These are phyloP conservation scores for Clathrus columnatus DNA, from an alignment of 768 basidiomycete genomes.

Conservation along the genomic window DNA sequence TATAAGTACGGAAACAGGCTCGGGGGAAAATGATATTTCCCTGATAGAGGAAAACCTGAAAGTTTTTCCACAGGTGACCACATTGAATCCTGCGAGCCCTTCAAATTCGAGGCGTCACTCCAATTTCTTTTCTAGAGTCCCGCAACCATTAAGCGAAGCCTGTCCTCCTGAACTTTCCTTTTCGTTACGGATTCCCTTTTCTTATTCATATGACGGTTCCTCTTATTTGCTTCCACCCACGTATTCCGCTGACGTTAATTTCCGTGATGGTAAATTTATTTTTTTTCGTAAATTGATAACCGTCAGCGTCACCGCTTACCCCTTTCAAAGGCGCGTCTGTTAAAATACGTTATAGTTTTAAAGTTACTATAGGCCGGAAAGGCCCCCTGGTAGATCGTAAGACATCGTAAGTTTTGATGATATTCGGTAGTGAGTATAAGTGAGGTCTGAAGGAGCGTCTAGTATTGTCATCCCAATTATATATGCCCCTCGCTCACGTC, in stretches of 20 bases:
- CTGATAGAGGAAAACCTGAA: not conserved
- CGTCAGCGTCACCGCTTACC: not conserved
- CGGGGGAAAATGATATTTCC: not conserved
- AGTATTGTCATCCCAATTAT: conserved; percentile 43
- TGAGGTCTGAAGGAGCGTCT: not conserved
- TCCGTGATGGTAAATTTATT: not conserved
- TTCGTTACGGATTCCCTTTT: not conserved
- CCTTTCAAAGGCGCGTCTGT: not conserved
- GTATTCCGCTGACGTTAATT: not conserved
- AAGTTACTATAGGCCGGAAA: not conserved
- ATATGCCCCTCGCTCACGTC: conserved; percentile 47
- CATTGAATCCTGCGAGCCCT: not conserved
- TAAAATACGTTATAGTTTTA: conserved; percentile 3
- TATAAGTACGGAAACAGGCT: not conserved
- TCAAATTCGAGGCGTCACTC: not conserved
- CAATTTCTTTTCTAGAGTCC: not conserved
- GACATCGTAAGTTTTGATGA: conserved; percentile 1
- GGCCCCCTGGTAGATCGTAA: conserved; percentile 8
- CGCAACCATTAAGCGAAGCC: not conserved
- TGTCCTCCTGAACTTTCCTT: conserved; percentile 3
- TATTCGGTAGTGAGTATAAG: not conserved
- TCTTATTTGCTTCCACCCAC: not conserved
- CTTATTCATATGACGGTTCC: not conserved
- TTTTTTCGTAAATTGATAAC: not conserved
- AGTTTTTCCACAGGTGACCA: not conserved